Base-by-base conservation (phyloP, 495 filamentous ascomycete species). In the Daldinia grandis region DNA sequence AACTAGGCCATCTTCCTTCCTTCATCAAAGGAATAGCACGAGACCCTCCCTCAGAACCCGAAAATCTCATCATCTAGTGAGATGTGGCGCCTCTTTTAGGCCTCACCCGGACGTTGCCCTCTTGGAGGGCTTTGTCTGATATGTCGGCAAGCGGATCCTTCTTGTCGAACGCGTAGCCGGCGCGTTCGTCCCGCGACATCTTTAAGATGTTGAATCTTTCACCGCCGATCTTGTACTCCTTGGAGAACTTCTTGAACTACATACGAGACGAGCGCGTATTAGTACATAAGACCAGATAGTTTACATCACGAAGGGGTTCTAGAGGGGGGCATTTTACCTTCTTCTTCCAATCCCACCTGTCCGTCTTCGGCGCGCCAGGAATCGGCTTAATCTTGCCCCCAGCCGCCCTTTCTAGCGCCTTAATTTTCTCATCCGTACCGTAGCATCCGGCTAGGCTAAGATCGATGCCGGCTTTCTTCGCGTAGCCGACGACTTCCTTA, bases 271-370 rank as follows among this genome's bases (percentile, higher is more conserved):
- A 33, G 9, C 33, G 12, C 50, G 50, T 15, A 57, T 73, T 15
- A 57, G 50, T 17, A n/a, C n/a, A n/a, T n/a, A 31, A 62, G 40
- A 35, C 12, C 4, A 31, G 30, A 8, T 33, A 10, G 31, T 35
- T 40, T 6, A 40, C 2, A 40, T 60, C 9, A 49, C 24, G 4
- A 27, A 33, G 1, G 2, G 9, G 37, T 8, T 4, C n/a, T 14
- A 8, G 9, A 15, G 50, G 47, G 37, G 24, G 3, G 24, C 1
- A 14, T 4, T 24, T 53, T 47, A 68, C 70, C 51, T 73, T 65
- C 50, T 53, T 64, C 57, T 61, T 73, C 70, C 65, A 73, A 7
- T 68, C 70, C 64, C 64, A 68, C 40, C 60, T 65, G n/a, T 73
- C 70, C 2, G 50, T 21, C 38, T 58, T 68, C 7, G 65, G 21